Conservation (phyloP, 2,329 filamentous ascomycete species). For the Calonectria henricotiae region DNA sequence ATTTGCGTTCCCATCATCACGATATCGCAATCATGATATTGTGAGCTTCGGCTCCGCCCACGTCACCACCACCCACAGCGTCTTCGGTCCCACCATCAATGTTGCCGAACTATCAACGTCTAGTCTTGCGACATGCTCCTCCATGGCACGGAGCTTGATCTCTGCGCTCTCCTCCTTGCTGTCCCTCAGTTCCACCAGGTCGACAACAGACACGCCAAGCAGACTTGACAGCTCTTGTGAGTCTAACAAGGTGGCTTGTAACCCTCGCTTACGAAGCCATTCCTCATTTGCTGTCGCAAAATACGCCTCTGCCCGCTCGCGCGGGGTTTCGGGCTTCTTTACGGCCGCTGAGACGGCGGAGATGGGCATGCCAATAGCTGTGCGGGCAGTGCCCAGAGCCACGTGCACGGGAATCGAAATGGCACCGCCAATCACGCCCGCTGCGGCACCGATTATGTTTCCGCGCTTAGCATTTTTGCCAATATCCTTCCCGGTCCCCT, state of each 20-base stretch:
- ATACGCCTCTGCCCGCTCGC: conserved; percentile 62
- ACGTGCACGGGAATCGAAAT: conserved; percentile 61
- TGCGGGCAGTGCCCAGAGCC: conserved; percentile 58
- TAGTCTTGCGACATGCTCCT: conserved; percentile 53
- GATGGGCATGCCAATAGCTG: conserved; percentile 57
- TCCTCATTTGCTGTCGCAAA: conserved; percentile 61
- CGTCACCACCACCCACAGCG: conserved; percentile 59
- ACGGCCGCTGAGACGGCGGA: conserved; percentile 56
- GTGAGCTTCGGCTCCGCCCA: conserved; percentile 9
- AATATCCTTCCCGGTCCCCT: conserved; percentile 58
- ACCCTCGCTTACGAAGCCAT: conserved; percentile 61
- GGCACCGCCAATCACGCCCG: conserved; percentile 57
- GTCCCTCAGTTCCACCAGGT: conserved; percentile 60
- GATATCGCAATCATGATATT: neutral
- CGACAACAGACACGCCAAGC: conserved; percentile 55
- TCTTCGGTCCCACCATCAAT: conserved; percentile 51
- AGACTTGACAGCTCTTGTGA: conserved; percentile 53
- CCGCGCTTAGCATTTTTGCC: conserved; percentile 58
- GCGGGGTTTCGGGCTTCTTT: conserved; percentile 61
- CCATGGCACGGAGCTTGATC: conserved; percentile 49
- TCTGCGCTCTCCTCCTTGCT: conserved; percentile 43
- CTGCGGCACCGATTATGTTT: conserved; percentile 60
- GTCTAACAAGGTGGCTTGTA: conserved; percentile 60
- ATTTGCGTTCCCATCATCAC: neutral
- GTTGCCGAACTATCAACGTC: conserved; percentile 49